These are phyloP conservation scores for Artemisia argyi DNA, from an alignment of 129 eudicot genomes.

Conservation along the genomic window DNA sequence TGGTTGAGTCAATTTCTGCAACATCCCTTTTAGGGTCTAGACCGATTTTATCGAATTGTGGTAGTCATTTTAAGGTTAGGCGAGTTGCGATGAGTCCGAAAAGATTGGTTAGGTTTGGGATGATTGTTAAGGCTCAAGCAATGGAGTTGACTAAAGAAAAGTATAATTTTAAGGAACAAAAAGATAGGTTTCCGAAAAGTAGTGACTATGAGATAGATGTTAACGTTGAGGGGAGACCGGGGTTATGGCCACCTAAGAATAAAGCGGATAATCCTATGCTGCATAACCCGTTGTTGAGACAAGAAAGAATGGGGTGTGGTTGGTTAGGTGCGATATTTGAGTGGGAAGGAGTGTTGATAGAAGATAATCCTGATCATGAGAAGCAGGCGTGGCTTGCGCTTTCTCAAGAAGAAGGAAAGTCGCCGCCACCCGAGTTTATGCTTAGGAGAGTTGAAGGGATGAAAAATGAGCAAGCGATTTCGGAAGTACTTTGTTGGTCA, in stretches of 20 bases:
- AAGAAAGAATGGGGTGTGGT: conserved; percentile 92
- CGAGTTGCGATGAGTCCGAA: conserved; percentile 26
- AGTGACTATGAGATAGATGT: conserved; percentile 35
- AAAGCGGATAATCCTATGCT: conserved; percentile 73
- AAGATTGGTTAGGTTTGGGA: conserved; percentile 30
- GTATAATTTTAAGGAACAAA: conserved; percentile 46
- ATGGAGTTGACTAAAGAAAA: conserved; percentile 82
- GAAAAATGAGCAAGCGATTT: conserved; percentile 95
- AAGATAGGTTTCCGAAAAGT: conserved; percentile 36
- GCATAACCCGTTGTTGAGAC: conserved; percentile 79
- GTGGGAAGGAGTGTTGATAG: conserved; percentile 92
- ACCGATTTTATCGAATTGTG: conserved; percentile 38
- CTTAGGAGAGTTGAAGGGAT: conserved; percentile 79
- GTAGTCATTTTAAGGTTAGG: conserved; percentile 37
- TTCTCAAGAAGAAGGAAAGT: conserved; percentile 81
- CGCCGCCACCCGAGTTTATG: conserved; percentile 65
- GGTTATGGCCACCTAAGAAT: conserved; percentile 82
- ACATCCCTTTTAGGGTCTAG: conserved; percentile 60
- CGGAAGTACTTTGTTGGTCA: conserved; percentile 96
- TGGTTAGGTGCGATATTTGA: conserved; percentile 97
- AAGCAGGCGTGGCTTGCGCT: conserved; percentile 82
- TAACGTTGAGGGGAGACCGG: conserved; percentile 44
- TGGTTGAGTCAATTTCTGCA: conserved; percentile 75
- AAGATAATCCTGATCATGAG: conserved; percentile 84
- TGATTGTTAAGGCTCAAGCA: conserved; percentile 63